These are phyloP conservation scores for Adansonia gregorii DNA, from an alignment of 441 rosid species.

Conservation along the genomic window DNA sequence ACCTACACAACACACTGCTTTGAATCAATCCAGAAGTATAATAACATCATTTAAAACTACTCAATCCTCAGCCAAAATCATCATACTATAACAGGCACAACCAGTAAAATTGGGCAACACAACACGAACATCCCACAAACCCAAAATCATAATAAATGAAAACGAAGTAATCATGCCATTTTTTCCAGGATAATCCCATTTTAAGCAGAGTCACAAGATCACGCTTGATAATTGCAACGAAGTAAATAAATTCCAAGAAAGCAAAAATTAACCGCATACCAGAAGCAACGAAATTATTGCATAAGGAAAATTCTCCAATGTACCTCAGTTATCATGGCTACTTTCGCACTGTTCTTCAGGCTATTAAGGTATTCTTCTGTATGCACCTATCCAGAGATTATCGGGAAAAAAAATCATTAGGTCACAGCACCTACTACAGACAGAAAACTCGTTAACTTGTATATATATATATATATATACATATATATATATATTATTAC, in stretches of 20 bases:
- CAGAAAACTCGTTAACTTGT: background rate
- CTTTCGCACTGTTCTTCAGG: conserved; percentile 70
- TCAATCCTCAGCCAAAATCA: conserved; percentile 11
- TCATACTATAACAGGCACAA: conserved; percentile 17
- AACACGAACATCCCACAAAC: background rate
- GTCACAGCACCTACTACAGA: background rate
- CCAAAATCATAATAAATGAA: conserved; percentile 8
- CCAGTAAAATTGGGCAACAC: conserved; percentile 12
- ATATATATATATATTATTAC: background rate
- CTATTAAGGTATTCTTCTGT: conserved; percentile 73
- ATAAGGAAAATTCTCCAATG: conserved; percentile 21
- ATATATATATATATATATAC: too few species aligned
- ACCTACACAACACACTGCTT: conserved; percentile 50
- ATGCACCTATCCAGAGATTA: conserved; percentile 63
- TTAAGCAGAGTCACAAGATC: background rate
- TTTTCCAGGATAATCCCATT: background rate
- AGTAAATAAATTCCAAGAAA: background rate
- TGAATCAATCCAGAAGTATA: conserved; percentile 31
- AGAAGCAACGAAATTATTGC: background rate
- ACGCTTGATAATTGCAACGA: background rate
- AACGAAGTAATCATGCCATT: conserved; percentile 15
- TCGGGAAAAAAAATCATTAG: background rate
- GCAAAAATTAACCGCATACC: background rate
- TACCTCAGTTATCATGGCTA: conserved; percentile 86
- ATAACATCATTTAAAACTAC: background rate